These are phyloP conservation scores for Brasenia schreberi DNA, from an alignment of 164 flowering plant genomes.

Conservation along the genomic window DNA sequence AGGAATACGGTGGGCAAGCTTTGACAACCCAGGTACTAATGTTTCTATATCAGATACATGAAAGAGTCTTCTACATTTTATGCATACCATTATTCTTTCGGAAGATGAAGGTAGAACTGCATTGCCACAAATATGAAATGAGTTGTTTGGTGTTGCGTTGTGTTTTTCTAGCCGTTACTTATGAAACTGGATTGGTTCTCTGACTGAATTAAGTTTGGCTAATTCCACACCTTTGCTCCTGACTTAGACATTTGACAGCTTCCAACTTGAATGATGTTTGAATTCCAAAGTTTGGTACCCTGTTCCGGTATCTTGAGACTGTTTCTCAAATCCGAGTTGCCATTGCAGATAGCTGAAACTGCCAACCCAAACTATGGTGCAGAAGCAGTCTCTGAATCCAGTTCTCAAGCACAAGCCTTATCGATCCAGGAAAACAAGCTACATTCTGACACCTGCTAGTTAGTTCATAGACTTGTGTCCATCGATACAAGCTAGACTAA, in stretches of 20 bases:
- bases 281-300: background rate
- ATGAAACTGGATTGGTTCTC: too few relatives aligned
- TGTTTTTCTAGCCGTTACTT: too few relatives aligned
- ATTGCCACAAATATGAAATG: too few relatives aligned
- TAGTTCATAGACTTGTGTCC: too few relatives aligned
- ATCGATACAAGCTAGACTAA: too few relatives aligned
- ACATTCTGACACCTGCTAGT: too few relatives aligned
- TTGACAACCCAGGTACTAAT: conserved; percentile 8
- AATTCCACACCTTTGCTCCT: background rate
- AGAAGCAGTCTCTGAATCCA: background rate
- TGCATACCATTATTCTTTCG: background rate
- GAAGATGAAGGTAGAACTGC: background rate
- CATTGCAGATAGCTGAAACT: background rate
- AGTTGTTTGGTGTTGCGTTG: too few relatives aligned
- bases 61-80: background rate
- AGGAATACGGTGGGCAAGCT: conserved; percentile 10
- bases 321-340: background rate
- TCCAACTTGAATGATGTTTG: background rate
- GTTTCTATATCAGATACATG: background rate
- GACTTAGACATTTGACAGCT: too few relatives aligned
- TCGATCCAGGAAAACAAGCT: background rate
- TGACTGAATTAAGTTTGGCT: too few relatives aligned
- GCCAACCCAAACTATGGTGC: background rate
- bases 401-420: background rate
- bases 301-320: background rate